Conservation (phyloP, 768 basidiomycete species). For the Rhodotorula sphaerocarpa region DNA sequence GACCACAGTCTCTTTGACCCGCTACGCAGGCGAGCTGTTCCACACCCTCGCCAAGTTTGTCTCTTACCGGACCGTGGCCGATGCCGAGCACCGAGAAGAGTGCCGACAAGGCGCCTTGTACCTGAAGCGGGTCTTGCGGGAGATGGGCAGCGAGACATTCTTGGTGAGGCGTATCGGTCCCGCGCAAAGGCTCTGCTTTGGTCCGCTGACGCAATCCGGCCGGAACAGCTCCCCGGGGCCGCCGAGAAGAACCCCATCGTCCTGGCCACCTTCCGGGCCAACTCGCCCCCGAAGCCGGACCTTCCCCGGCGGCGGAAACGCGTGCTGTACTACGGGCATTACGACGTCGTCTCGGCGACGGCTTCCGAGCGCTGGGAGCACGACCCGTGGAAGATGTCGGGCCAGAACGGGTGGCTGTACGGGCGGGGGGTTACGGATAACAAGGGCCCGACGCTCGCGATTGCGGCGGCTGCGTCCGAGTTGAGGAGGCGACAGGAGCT, state of each 20-base stretch:
- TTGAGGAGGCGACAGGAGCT: slow-evolving; percentile 64
- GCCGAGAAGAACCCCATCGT: slow-evolving; percentile 69
- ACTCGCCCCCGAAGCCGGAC: slow-evolving; percentile 44
- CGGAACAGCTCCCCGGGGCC: neutral
- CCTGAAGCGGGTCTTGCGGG: slow-evolving; percentile 75
- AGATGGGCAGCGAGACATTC: slow-evolving; percentile 74
- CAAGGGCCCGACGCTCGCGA: slow-evolving; percentile 88
- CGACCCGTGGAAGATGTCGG: slow-evolving; percentile 72
- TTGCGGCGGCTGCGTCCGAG: slow-evolving; percentile 79
- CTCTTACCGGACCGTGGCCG: slow-evolving; percentile 73
- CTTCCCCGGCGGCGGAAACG: slow-evolving; percentile 51
- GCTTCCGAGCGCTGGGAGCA: slow-evolving; percentile 65
- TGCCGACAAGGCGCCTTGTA: slow-evolving; percentile 91
- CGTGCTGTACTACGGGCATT: slow-evolving; percentile 93
- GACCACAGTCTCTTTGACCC: too few species aligned
- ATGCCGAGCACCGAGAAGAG: slow-evolving; percentile 57
- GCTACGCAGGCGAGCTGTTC: slow-evolving; percentile 30
- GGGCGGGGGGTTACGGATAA: slow-evolving; percentile 85
- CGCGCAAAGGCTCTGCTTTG: neutral
- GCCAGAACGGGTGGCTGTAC: slow-evolving; percentile 79
- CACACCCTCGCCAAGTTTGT: slow-evolving; percentile 54
- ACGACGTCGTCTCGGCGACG: slow-evolving; percentile 81
- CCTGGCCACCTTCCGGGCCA: slow-evolving; percentile 74
- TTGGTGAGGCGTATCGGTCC: slow-evolving; percentile 41
- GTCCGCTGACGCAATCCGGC: too few species aligned